phyloP scores from a whole-genome alignment of 2,329 filamentous ascomycete genomes.

The Pseudopyrenochaeta lycopersici region DNA sequence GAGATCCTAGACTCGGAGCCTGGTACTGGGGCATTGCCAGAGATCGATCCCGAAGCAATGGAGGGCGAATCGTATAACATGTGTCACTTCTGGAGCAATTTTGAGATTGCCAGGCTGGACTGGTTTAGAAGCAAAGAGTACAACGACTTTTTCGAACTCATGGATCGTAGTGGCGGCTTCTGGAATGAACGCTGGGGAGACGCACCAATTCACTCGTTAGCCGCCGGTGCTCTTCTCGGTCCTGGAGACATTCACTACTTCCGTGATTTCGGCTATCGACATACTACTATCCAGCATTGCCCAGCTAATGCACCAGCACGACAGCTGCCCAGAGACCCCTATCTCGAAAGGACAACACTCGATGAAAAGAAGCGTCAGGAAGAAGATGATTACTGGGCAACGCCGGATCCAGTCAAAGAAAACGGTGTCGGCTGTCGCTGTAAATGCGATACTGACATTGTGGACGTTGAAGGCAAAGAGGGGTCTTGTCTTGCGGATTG shows the following conservation, averaged over 20 bases:
- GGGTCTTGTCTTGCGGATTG: constrained; percentile 94
- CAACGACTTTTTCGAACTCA: constrained; percentile 98
- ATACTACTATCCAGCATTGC: constrained; percentile 98
- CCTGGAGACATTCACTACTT: constrained; percentile 95
- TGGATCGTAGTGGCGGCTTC: constrained; percentile 97
- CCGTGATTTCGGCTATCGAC: constrained; percentile 96
- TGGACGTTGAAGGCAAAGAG: constrained; percentile 96
- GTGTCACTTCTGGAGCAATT: constrained; percentile 99
- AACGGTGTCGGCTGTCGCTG: constrained; percentile 97
- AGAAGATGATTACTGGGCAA: constrained; percentile 96
- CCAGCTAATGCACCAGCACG: constrained; percentile 92
- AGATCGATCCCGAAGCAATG: constrained; percentile 92
- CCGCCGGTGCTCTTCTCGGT: constrained; percentile 84
- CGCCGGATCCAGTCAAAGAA: constrained; percentile 85
- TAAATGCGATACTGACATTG: constrained; percentile 95
- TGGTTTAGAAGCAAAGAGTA: constrained; percentile 99
- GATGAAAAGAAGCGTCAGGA: constrained; percentile 86
- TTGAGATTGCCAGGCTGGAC: constrained; percentile 92
- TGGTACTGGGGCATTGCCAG: constrained; percentile 72
- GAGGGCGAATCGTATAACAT: constrained; percentile 99
- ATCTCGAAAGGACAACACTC: constrained; percentile 79
- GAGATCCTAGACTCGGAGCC: constrained; percentile 82
- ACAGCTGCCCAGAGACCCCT: constrained; percentile 82
- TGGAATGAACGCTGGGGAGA: constrained; percentile 99
- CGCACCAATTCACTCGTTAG: constrained; percentile 96